Conservation (phyloP, 1,284 basidiomycete genomes). For the Trichosporon asahii region DNA sequence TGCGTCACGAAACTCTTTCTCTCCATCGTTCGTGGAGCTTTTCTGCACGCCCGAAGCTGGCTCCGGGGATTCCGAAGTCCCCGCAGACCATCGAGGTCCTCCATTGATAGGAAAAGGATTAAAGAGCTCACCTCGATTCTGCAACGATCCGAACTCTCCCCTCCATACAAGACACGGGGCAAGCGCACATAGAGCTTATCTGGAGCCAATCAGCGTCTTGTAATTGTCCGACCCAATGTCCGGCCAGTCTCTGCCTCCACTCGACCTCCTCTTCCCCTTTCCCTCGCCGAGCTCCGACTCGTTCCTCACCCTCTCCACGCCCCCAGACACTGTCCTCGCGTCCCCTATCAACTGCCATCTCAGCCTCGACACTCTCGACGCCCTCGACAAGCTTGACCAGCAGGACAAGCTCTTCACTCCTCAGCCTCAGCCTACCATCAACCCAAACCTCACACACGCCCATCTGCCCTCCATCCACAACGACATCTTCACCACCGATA, state of each 20-base stretch:
- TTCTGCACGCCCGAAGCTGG: neutral
- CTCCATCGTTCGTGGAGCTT: neutral
- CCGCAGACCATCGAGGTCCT: neutral
- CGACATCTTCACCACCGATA: neutral
- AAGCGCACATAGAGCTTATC: neutral
- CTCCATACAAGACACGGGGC: neutral
- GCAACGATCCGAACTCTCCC: neutral
- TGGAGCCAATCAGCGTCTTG: neutral
- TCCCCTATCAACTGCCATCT: constrained; percentile 3
- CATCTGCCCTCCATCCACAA: neutral
- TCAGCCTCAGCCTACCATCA: neutral
- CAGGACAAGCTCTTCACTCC: constrained; percentile 1
- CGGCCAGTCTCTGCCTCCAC: neutral
- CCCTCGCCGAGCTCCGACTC: neutral
- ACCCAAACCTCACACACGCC: neutral
- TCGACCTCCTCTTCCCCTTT: constrained; percentile 2
- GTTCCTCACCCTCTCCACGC: neutral
- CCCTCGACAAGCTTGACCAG: neutral
- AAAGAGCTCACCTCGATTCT: neutral
- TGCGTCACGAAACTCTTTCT: neutral
- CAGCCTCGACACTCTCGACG: neutral
- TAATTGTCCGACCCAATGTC: neutral
- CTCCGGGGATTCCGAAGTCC: neutral
- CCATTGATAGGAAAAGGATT: neutral
- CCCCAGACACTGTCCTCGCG: neutral